Conservation (phyloP, 2,329 filamentous ascomycete genomes). For the Didymosphaeria variabile region DNA sequence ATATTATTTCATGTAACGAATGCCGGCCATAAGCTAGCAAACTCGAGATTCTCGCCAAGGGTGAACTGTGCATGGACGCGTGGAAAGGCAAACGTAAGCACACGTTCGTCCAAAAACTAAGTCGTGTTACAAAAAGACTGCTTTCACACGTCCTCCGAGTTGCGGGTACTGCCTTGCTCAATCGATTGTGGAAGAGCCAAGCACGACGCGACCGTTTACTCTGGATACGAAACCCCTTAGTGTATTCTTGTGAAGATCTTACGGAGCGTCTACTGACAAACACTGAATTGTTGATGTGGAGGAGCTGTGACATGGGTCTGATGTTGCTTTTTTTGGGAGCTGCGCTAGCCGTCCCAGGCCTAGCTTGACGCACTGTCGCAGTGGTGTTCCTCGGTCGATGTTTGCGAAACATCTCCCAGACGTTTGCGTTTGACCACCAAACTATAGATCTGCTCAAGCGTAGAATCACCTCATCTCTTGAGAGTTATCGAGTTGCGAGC, state of each 20-base stretch:
- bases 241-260: not conserved
- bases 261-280: not conserved
- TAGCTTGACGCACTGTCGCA: not conserved
- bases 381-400: conserved; percentile 4
- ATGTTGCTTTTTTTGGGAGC: not conserved
- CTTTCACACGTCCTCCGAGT: not conserved
- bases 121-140: not conserved
- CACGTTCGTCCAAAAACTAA: not conserved
- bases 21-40: not conserved
- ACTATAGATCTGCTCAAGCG: no score
- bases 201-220: not conserved
- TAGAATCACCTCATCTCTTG: not conserved
- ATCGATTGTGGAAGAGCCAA: not conserved
- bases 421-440: conserved; percentile 12
- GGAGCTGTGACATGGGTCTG: not conserved
- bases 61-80: not conserved
- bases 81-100: not conserved
- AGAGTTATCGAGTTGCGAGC: not conserved
- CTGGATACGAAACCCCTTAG: not conserved
- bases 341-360: not conserved
- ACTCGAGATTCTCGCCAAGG: not conserved
- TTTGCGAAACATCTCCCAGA: conserved; percentile 20
- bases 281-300: not conserved
- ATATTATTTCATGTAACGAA: not conserved
- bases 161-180: not conserved